Percentiles rank a stretch among this genome's conserved stretches.
These are phyloP conservation scores for Aspergillus spinulosporus DNA, from an alignment of 2,329 filamentous ascomycete species.

Conservation along the genomic window DNA sequence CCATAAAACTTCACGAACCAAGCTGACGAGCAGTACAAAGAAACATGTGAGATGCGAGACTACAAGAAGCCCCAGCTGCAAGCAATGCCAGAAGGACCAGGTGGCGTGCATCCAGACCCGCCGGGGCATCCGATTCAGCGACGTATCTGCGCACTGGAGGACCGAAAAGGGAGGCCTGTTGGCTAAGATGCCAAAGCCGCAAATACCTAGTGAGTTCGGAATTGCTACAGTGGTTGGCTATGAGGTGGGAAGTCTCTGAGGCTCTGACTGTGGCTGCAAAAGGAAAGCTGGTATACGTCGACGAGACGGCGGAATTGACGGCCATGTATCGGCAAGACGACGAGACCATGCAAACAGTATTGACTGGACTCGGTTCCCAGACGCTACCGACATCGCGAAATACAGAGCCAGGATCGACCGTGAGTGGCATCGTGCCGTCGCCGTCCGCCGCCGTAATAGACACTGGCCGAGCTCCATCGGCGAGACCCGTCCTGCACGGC, in stretches of 20 bases:
- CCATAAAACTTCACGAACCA: neutral
- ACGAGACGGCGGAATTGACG: constrained; percentile 5
- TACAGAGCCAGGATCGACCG: too few species aligned
- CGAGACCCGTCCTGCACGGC: neutral
- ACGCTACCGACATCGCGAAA: too few species aligned
- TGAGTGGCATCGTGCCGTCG: too few species aligned
- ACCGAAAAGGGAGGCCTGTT: neutral
- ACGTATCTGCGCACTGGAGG: neutral
- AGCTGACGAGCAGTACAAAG: neutral
- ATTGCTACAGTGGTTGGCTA: too few species aligned
- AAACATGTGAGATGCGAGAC: constrained; percentile 2
- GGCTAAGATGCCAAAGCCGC: neutral
- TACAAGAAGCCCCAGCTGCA: neutral
- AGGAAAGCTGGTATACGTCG: constrained; percentile 6
- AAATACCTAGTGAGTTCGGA: neutral
- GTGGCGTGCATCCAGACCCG: neutral
- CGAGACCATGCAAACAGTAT: too few species aligned
- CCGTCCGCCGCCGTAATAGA: neutral
- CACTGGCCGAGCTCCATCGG: neutral
- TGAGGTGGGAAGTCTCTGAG: too few species aligned
- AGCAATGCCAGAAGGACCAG: neutral
- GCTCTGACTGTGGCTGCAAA: neutral
- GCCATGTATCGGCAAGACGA: neutral
- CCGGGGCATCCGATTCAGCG: neutral
- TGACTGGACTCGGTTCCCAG: too few species aligned